phyloP scores from a whole-genome alignment of 768 basidiomycete genomes.

The Pulveroboletus sp. region DNA sequence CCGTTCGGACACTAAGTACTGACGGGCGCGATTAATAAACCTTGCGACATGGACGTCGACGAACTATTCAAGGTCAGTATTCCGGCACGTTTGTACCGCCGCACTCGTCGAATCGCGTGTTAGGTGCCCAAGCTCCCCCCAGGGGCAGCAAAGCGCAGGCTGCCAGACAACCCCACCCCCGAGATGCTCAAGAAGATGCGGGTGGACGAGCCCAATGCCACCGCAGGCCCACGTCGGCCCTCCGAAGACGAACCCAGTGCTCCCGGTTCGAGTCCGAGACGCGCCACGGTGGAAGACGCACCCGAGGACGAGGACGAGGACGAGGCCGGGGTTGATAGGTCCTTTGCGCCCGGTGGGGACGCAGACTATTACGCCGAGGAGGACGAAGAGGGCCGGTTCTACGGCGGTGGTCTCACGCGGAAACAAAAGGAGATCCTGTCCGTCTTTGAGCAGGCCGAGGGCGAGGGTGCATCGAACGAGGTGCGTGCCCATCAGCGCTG shows the following conservation, averaged over 20 bases:
- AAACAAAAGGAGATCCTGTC: slow-evolving; percentile 95
- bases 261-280: slow-evolving; percentile 38
- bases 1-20: too few relatives aligned
- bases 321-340: slow-evolving; percentile 17
- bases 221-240: slow-evolving; percentile 5
- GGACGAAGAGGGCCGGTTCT: slow-evolving; percentile 90
- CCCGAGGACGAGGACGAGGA: slow-evolving; percentile 23
- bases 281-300: slow-evolving; percentile 57
- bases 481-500: slow-evolving; percentile 41
- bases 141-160: slow-evolving; percentile 65
- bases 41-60: slow-evolving; percentile 43
- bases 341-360: slow-evolving; percentile 82
- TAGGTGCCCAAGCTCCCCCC: slow-evolving; percentile 67
- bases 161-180: slow-evolving; percentile 71
- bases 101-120: neutral
- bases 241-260: slow-evolving; percentile 8
- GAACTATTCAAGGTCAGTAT: slow-evolving; percentile 44
- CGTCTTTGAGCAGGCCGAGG: slow-evolving; percentile 80
- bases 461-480: slow-evolving; percentile 60
- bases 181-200: slow-evolving; percentile 83
- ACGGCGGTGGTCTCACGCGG: slow-evolving; percentile 86
- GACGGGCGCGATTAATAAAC: neutral
- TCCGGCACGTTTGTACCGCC: neutral
- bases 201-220: slow-evolving; percentile 42
- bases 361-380: slow-evolving; percentile 90